Conservation (phyloP, 208 protist genomes). For the Crithidia expoeki region DNA sequence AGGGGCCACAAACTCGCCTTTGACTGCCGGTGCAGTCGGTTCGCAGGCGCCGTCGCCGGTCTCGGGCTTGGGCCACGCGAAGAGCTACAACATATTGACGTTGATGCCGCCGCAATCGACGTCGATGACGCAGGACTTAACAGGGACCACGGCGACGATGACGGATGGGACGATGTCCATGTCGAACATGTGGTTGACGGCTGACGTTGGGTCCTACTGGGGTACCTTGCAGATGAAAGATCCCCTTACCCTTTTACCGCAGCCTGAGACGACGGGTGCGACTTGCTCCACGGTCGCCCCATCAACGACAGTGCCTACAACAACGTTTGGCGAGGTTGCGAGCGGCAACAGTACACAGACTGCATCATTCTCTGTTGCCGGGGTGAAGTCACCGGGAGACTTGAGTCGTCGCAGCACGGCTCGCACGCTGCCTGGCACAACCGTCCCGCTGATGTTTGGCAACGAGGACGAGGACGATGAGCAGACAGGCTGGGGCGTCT, state of each 20-base stretch:
- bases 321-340: neutral
- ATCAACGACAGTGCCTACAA: neutral
- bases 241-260: conserved; percentile 1
- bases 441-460: neutral
- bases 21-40: conserved; percentile 4
- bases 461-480: conserved; percentile 23
- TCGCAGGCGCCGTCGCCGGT: conserved; percentile 8
- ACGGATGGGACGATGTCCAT: neutral
- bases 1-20: neutral
- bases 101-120: conserved; percentile 8
- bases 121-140: conserved; percentile 9
- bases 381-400: conserved; percentile 10
- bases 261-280: neutral
- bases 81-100: conserved; percentile 1
- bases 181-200: conserved; percentile 15
- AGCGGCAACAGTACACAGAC: neutral
- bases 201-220: conserved; percentile 14
- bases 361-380: neutral
- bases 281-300: neutral
- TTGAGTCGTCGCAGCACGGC: conserved; percentile 17
- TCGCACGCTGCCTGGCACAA: conserved; percentile 11
- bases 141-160: neutral
- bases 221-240: conserved; percentile 15
- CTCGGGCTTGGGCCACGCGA: neutral
- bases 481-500: conserved; percentile 17